Conservation (phyloP, 2,329 filamentous ascomycete species). For the Trichoderma gracile region DNA sequence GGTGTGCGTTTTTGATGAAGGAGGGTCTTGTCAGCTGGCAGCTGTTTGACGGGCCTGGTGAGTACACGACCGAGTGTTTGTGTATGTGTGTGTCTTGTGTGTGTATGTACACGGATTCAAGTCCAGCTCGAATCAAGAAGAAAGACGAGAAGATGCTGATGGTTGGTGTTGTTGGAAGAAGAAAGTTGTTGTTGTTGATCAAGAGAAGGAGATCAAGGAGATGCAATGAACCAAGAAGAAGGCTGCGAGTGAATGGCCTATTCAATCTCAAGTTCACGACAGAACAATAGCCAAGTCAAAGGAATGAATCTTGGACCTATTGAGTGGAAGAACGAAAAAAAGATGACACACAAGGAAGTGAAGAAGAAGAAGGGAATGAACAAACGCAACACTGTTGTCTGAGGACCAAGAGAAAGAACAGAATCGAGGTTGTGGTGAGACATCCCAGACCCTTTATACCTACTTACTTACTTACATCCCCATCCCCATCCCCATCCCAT, state of each 20-base stretch:
- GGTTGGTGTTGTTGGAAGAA: background rate
- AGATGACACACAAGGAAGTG: background rate
- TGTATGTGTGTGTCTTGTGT: background rate
- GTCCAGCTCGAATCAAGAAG: constrained; percentile 6
- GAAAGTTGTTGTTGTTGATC: too few species aligned
- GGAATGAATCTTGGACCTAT: background rate
- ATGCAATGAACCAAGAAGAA: background rate
- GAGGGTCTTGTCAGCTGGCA: constrained; percentile 5
- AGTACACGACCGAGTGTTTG: background rate
- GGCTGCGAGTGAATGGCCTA: background rate
- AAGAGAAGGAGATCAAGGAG: background rate
- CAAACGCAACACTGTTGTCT: background rate
- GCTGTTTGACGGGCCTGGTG: constrained; percentile 12
- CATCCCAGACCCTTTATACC: too few species aligned
- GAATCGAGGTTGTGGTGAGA: background rate
- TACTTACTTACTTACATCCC: too few species aligned
- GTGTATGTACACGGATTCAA: background rate
- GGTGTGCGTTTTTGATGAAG: constrained; percentile 12
- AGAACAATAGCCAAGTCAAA: constrained; percentile 8
- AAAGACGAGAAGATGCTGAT: background rate
- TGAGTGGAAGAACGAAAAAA: background rate
- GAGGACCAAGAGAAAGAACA: background rate
- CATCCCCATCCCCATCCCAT: too few species aligned
- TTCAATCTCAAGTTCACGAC: background rate
- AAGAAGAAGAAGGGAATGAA: background rate